These are phyloP conservation scores for Brasilioporus rufonigricans DNA, from an alignment of 768 basidiomycete genomes.

Conservation along the genomic window DNA sequence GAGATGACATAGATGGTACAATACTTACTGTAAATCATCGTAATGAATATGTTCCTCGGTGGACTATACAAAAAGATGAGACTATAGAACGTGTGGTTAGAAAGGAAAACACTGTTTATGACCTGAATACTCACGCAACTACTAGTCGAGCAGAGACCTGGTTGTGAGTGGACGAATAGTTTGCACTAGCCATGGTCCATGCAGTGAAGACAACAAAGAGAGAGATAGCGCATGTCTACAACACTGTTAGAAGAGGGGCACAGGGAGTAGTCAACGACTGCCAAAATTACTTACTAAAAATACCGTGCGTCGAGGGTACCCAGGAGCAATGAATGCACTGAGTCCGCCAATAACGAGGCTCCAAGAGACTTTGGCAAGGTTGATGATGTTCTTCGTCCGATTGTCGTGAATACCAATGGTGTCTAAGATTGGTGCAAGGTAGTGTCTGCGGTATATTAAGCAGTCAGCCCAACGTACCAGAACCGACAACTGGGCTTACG, in stretches of 20 bases:
- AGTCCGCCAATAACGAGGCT: background rate
- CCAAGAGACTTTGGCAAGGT: background rate
- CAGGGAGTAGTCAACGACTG: background rate
- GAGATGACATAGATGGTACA: too few species aligned
- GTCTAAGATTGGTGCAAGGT: conserved; percentile 1
- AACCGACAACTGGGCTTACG: background rate
- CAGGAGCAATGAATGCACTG: conserved; percentile 2
- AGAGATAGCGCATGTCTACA: conserved; percentile 7
- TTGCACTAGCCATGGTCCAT: conserved; percentile 7
- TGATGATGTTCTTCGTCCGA: conserved; percentile 13
- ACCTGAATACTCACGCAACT: background rate
- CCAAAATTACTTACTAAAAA: background rate
- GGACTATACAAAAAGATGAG: background rate
- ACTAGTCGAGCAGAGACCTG: background rate
- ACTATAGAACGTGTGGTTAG: background rate
- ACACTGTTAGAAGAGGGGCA: background rate
- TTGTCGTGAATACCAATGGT: conserved; percentile 10
- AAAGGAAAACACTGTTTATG: background rate
- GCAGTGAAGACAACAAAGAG: conserved; percentile 5
- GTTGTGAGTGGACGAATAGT: background rate
- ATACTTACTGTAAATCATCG: background rate
- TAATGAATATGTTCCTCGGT: background rate
- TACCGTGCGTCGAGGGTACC: conserved; percentile 1
- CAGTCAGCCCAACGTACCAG: too few species aligned
- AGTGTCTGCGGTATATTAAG: background rate